A percentile compares a stretch with the other conserved stretches of the same genome.
phyloP scores from a whole-genome alignment of 805 yeast genomes.

The Ascoidea asiatica region DNA sequence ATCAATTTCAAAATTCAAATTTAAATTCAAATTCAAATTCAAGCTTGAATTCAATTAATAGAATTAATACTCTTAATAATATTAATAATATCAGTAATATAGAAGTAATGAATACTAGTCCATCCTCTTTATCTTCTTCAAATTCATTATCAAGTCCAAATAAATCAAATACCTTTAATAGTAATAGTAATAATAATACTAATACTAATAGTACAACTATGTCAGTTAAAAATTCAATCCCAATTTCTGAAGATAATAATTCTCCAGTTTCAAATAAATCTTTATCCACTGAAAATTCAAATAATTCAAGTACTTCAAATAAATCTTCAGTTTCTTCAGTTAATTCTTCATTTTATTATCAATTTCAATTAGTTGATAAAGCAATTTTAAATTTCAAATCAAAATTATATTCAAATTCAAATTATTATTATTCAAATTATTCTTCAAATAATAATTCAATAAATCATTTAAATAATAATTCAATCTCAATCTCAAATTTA shows the following conservation, averaged over 20 bases:
- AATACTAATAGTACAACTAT: not conserved
- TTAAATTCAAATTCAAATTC: not conserved
- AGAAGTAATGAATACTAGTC: not conserved
- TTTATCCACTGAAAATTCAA: not conserved
- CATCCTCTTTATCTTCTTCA: too few species aligned
- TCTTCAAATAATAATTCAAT: not conserved
- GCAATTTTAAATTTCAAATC: not conserved
- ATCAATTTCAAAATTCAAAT: not conserved
- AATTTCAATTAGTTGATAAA: not conserved
- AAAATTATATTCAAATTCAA: not conserved
- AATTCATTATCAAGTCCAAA: too few species aligned
- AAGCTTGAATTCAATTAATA: not conserved
- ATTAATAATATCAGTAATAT: not conserved
- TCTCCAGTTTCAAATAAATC: too few species aligned
- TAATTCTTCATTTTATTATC: not conserved
- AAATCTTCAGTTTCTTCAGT: not conserved
- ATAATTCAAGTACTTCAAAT: not conserved
- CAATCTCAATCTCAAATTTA: too few species aligned
- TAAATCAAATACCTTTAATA: not conserved
- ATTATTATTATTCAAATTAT: too few species aligned
- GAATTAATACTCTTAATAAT: not conserved
- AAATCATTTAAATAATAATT: too few species aligned
- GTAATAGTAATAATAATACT: not conserved
- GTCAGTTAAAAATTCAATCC: not conserved
- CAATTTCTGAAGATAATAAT: too few species aligned